phyloP scores from a whole-genome alignment of 163 green algal species.

The Coccomyxa subellipsoidea region DNA sequence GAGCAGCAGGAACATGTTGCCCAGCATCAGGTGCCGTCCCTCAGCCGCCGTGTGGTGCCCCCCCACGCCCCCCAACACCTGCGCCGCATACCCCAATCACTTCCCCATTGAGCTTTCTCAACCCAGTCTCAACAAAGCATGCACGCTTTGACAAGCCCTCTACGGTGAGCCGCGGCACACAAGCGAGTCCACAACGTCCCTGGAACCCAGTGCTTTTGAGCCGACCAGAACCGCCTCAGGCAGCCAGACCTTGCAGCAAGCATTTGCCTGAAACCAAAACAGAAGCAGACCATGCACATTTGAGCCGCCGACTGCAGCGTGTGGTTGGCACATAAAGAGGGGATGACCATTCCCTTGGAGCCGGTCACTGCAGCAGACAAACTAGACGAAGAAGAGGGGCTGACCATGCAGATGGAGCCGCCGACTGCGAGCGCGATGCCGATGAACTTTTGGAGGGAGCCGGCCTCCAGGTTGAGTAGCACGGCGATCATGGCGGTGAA shows the following conservation, averaged over 20 bases:
- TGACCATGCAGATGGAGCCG: conserved; percentile 62
- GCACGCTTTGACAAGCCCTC: not conserved
- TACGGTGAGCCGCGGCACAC: too few relatives aligned
- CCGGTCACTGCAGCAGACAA: too few relatives aligned
- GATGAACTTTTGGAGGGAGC: conserved; percentile 49
- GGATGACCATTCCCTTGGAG: too few relatives aligned
- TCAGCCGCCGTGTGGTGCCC: conserved; percentile 1
- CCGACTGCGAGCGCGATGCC: conserved; percentile 55
- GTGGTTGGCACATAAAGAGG: too few relatives aligned
- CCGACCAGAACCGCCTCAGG: too few relatives aligned
- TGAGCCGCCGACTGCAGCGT: too few relatives aligned
- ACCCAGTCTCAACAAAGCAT: not conserved
- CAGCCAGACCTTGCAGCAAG: too few relatives aligned
- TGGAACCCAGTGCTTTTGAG: too few relatives aligned
- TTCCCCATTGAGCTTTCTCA: not conserved
- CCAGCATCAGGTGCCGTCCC: conserved; percentile 39
- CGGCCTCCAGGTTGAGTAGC: conserved; percentile 44
- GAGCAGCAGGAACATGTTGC: conserved; percentile 52
- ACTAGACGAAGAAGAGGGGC: not conserved
- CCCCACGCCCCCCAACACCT: conserved; percentile 27
- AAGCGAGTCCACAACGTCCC: too few relatives aligned
- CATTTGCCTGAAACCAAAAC: too few relatives aligned
- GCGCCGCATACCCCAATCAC: not conserved
- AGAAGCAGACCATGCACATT: too few relatives aligned
- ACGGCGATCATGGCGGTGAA: conserved; percentile 60